Percentiles rank a stretch among this genome's conserved stretches.
phyloP scores from a whole-genome alignment of 2,329 filamentous ascomycete species.

The Nemania sp. region DNA sequence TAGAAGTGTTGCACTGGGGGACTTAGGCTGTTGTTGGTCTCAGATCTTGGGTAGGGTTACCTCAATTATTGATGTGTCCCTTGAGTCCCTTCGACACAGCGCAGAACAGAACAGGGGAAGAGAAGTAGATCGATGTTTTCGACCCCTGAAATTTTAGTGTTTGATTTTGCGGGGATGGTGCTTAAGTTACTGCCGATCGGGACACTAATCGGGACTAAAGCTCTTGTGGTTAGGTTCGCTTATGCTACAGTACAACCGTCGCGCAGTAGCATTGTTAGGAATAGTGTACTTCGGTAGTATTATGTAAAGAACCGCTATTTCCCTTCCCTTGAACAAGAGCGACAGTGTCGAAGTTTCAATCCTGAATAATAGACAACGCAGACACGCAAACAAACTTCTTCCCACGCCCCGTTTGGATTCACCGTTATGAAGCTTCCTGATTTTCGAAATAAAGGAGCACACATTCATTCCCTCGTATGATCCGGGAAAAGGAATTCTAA shows the following conservation, averaged over 20 bases:
- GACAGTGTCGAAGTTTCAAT: not conserved
- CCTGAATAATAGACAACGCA: not conserved
- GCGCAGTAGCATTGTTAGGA: too few species aligned
- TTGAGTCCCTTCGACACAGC: not conserved
- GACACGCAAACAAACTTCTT: too few species aligned
- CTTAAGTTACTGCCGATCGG: conserved; percentile 1
- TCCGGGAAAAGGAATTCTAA: not conserved
- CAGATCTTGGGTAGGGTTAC: not conserved
- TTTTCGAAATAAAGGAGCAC: not conserved
- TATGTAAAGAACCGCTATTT: too few species aligned
- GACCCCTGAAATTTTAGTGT: conserved; percentile 1
- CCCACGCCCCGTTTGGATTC: too few species aligned
- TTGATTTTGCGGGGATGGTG: not conserved
- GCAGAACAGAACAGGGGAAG: too few species aligned
- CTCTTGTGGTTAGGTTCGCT: not conserved
- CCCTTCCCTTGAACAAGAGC: not conserved
- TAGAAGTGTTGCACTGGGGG: not conserved
- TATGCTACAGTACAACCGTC: not conserved
- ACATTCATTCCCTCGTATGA: not conserved
- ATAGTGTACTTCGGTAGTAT: too few species aligned
- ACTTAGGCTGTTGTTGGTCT: not conserved
- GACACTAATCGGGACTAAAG: not conserved
- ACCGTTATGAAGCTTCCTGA: too few species aligned
- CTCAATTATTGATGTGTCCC: not conserved
- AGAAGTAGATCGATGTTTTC: not conserved